Evolutionary conservation across 202 grass and related monocot species (phyloP).

Genomic region (Carex sylvatica): DNA sequence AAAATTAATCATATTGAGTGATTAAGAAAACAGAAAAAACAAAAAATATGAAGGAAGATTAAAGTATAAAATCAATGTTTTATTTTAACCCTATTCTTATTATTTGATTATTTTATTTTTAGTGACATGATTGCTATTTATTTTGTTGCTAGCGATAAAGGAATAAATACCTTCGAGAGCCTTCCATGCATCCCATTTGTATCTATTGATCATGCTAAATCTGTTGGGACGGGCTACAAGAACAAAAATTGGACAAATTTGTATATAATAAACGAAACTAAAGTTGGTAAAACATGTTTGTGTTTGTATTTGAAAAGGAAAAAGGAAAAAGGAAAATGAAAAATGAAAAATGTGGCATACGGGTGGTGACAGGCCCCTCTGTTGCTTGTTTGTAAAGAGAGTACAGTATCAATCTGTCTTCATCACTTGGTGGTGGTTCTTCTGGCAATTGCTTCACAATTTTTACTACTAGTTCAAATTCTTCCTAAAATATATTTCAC

Average conservation of each 20-base stretch:
- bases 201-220: constrained; percentile 40
- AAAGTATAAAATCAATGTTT: too few relatives aligned
- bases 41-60: too few relatives aligned
- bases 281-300: constrained; percentile 3
- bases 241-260: constrained; percentile 1
- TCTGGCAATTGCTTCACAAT: constrained; percentile 53
- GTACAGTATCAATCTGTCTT: constrained; percentile 46
- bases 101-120: not conserved
- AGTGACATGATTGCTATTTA: not conserved
- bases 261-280: not conserved
- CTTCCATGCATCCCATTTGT: constrained; percentile 88
- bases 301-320: not conserved
- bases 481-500: constrained; percentile 35
- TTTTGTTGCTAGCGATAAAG: not conserved
- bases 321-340: not conserved
- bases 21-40: too few relatives aligned
- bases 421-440: constrained; percentile 37
- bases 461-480: constrained; percentile 40
- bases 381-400: constrained; percentile 64
- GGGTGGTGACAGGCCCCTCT: constrained; percentile 44
- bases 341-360: constrained; percentile 19
- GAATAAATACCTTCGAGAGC: constrained; percentile 39
- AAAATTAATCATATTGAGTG: too few relatives aligned
- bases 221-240: constrained; percentile 47
- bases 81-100: too few relatives aligned